A percentile compares a stretch with the other conserved stretches of the same genome.
Conservation (phyloP, 2,329 filamentous ascomycete genomes). For the Trichophyton benhamiae region DNA sequence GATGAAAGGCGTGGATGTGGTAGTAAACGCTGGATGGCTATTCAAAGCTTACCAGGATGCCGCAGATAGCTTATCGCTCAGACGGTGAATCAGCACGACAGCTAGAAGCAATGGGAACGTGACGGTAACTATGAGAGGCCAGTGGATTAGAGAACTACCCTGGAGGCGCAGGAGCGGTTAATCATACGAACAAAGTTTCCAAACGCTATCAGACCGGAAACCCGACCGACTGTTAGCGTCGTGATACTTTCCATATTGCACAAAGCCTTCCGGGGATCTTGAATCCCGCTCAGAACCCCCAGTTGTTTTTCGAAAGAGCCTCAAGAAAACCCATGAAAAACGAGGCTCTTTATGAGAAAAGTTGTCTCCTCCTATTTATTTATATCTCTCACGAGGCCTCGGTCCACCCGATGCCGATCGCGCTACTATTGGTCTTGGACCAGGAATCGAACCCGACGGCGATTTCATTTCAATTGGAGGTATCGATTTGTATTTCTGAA, state of each 20-base stretch:
- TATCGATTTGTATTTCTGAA: too few species aligned
- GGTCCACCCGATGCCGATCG: too few species aligned
- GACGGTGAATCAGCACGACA: slow-evolving; percentile 25
- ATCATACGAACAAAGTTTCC: background rate
- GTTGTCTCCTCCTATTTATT: background rate
- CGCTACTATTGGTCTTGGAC: too few species aligned
- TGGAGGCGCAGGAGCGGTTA: background rate
- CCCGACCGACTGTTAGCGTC: slow-evolving; percentile 1
- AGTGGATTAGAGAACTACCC: background rate
- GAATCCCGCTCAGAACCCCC: background rate
- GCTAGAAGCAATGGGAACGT: slow-evolving; percentile 26
- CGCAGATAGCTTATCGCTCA: slow-evolving; percentile 26
- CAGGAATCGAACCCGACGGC: too few species aligned
- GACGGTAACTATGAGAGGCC: slow-evolving; percentile 21
- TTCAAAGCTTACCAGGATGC: slow-evolving; percentile 14
- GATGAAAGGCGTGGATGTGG: background rate
- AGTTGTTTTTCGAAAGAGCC: background rate
- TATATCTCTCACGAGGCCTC: background rate
- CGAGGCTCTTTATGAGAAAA: background rate
- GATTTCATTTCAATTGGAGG: too few species aligned
- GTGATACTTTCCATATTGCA: background rate
- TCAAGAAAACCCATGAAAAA: background rate
- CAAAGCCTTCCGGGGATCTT: background rate
- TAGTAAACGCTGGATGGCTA: background rate
- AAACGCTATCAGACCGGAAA: slow-evolving; percentile 3